phyloP scores from a whole-genome alignment of 164 flowering plant genomes.

The Echeveria elegans region DNA sequence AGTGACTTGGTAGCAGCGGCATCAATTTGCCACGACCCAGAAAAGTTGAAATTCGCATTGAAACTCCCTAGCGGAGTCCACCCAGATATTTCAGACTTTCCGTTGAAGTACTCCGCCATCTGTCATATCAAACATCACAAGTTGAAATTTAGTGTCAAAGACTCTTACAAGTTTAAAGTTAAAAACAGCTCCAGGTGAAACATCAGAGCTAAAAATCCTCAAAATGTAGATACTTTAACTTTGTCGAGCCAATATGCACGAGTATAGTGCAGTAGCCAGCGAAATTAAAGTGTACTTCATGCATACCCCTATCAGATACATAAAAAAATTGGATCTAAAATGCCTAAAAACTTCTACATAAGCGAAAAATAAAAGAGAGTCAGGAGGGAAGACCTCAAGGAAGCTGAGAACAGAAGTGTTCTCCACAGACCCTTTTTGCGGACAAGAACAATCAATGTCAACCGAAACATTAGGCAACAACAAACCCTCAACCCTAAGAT shows the following conservation, averaged over 20 bases:
- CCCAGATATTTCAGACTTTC: conserved; percentile 55
- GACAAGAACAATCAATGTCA: conserved; percentile 43
- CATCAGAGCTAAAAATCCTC: too few relatives aligned
- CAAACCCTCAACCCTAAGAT: conserved; percentile 39
- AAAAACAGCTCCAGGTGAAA: too few relatives aligned
- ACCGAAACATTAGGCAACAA: conserved; percentile 49
- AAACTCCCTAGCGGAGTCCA: conserved; percentile 82
- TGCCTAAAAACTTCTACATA: too few relatives aligned
- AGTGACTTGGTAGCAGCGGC: conserved; percentile 84
- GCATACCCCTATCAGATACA: too few relatives aligned
- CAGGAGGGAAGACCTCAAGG: conserved; percentile 52
- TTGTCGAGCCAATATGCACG: too few relatives aligned
- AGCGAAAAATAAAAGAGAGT: too few relatives aligned
- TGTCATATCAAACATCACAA: conserved; percentile 23
- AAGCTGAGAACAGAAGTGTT: conserved; percentile 50
- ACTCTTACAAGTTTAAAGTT: too few relatives aligned
- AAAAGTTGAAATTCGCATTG: conserved; percentile 93
- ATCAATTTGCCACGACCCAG: conserved; percentile 82
- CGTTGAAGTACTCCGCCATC: conserved; percentile 86
- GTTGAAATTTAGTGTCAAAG: too few relatives aligned
- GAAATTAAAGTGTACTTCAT: too few relatives aligned
- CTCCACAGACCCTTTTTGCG: conserved; percentile 28
- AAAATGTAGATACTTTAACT: too few relatives aligned
- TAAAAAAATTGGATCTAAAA: too few relatives aligned
- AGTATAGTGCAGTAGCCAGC: too few relatives aligned